Evolutionary conservation across 2,329 filamentous ascomycete genomes (phyloP), one percentile per base, ranked within the genome.

Genomic region (Colletotrichum truncatum): DNA sequence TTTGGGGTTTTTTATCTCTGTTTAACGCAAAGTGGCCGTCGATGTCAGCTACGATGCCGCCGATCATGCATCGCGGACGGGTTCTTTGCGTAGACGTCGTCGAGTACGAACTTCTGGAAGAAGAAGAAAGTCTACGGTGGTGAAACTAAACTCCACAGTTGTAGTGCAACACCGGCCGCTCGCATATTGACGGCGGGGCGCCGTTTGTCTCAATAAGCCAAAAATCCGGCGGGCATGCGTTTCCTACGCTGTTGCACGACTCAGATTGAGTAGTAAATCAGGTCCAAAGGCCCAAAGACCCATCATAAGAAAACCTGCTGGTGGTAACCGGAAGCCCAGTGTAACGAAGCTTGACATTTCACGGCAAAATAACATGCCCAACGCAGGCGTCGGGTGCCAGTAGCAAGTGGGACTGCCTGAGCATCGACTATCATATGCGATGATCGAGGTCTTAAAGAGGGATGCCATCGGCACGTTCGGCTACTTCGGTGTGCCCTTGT

Each of bases 61-160:
- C 14, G 14, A 28, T 11, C 21, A 23, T 26, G 34, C 32, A 65
- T 62, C 57, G 48, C 41, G 23, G 34, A 3, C 26, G 30, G 11
- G 49, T 21, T 56, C 23, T 23, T 21, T 18, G 36, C 36, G 26
- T 6, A 38, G 9, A 5, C 18, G 18, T 34, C 4, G 41, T 28
- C 32, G 32, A 21, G n/a, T 41, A 36, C 41, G 23, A 51, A 62
- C 41, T 45, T 43, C n/a, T 28, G 16, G 11, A 25, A 45, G 7
- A 49, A 51, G 34, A 41, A 30, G 62, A 14, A 26, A 38, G 49
- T 56, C 51, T 57, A 28, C 43, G 11, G 51, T 14, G 14, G 49
- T 65, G 62, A 65, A 55, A 65, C 62, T n/a, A n/a, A n/a, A n/a
- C n/a, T 36, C 23, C 23, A 11, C 34, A 41, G 32, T 28, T 38